Percentiles rank a stretch among this genome's conserved stretches.
Conservation (phyloP, 1,284 basidiomycete species). For the Thecaphora thlaspeos region DNA sequence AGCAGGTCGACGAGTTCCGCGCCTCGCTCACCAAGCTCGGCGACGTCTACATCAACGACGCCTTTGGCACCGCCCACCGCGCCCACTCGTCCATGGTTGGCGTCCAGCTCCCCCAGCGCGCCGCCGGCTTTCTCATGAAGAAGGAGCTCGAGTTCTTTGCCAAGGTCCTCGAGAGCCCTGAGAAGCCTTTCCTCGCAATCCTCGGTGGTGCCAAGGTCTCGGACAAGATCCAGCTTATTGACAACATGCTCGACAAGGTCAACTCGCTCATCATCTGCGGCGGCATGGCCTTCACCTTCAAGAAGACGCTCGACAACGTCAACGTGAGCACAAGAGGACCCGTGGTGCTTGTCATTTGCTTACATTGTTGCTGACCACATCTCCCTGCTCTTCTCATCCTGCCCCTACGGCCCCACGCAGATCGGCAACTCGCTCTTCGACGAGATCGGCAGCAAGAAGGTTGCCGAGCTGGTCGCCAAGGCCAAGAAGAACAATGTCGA, state of each 20-base stretch:
- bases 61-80: conserved; percentile 96
- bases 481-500: conserved; percentile 91
- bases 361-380: not conserved
- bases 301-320: conserved; percentile 84
- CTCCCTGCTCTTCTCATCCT: conserved; percentile 10
- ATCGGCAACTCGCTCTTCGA: conserved; percentile 97
- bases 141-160: conserved; percentile 99
- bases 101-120: conserved; percentile 86
- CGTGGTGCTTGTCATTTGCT: not conserved
- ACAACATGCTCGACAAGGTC: conserved; percentile 99
- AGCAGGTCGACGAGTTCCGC: conserved; percentile 80
- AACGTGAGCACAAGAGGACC: conserved; percentile 3
- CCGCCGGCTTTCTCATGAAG: conserved; percentile 94
- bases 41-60: conserved; percentile 97
- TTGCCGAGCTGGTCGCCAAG: conserved; percentile 80
- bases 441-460: conserved; percentile 83
- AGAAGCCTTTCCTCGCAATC: conserved; percentile 95
- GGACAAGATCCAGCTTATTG: conserved; percentile 98
- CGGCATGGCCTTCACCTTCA: conserved; percentile 99
- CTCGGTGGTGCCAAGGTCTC: conserved; percentile 98
- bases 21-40: conserved; percentile 84
- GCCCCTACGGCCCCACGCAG: conserved; percentile 56
- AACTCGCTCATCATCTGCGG: conserved; percentile 94
- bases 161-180: conserved; percentile 91
- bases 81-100: conserved; percentile 99